Conservation (phyloP, 345 rosid species). For the Geranium rotundifolium region DNA sequence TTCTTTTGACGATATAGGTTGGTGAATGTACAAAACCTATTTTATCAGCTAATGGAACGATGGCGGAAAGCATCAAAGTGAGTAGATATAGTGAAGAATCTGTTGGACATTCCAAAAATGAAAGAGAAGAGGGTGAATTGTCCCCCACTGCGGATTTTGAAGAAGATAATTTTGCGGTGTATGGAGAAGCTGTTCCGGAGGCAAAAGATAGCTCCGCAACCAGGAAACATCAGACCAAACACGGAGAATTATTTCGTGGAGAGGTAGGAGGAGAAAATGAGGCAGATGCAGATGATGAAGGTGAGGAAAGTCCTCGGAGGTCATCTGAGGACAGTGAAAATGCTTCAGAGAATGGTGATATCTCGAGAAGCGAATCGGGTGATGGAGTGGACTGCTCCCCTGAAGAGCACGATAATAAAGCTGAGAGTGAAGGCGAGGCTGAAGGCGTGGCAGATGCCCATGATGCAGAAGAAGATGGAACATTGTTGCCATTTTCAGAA, state of each 20-base stretch:
- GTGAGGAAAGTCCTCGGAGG: constrained; percentile 78
- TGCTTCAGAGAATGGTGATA: constrained; percentile 82
- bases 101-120: constrained; percentile 44
- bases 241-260: constrained; percentile 35
- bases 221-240: constrained; percentile 32
- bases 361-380: constrained; percentile 78
- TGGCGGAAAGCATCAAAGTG: constrained; percentile 29
- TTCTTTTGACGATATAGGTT: constrained; percentile 31
- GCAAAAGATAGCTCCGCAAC: constrained; percentile 38
- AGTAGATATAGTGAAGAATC: constrained; percentile 43
- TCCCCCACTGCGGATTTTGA: constrained; percentile 91
- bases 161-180: constrained; percentile 74
- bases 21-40: constrained; percentile 34
- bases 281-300: constrained; percentile 74
- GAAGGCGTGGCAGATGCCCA: constrained; percentile 74
- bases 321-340: constrained; percentile 81
- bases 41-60: constrained; percentile 39
- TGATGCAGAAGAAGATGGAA: constrained; percentile 64
- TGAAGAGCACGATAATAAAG: constrained; percentile 75
- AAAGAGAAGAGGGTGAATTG: constrained; percentile 97
- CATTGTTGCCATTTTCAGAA: constrained; percentile 52
- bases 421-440: constrained; percentile 92
- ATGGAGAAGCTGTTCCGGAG: constrained; percentile 45
- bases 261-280: constrained; percentile 63
- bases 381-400: constrained; percentile 72